A percentile compares a stretch with the other conserved stretches of the same genome.
Evolutionary conservation across 192 early-diverging fungal genomes (phyloP).

Genomic region (Linnemannia exigua): DNA sequence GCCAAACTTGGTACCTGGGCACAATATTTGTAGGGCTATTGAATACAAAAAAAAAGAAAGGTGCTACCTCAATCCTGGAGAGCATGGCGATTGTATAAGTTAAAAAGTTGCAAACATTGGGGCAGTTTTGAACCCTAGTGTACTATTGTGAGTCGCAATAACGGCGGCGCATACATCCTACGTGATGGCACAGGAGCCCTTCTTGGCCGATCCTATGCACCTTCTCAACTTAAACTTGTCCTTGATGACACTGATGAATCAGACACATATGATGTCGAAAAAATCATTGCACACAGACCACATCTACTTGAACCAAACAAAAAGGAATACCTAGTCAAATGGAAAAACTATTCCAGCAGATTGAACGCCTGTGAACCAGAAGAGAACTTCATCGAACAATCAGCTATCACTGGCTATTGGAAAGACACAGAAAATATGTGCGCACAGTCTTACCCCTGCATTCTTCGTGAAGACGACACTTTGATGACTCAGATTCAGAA

Average conservation of each 20-base stretch:
- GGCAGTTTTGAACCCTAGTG: no score
- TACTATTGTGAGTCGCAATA: background rate
- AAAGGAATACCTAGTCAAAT: background rate
- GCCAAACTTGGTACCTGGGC: no score
- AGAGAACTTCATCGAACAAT: slow-evolving; percentile 1
- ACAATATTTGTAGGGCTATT: no score
- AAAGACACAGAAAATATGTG: background rate
- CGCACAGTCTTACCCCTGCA: background rate
- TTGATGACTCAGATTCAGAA: no score
- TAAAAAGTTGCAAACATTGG: no score
- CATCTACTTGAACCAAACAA: background rate
- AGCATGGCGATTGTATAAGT: no score
- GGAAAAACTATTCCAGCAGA: background rate
- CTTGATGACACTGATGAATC: slow-evolving; percentile 10
- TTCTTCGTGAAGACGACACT: no score
- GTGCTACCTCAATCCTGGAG: no score
- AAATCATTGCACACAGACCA: slow-evolving; percentile 1
- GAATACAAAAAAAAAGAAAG: no score
- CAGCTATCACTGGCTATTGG: slow-evolving; percentile 20
- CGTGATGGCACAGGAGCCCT: slow-evolving; percentile 4
- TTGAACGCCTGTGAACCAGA: slow-evolving; percentile 15
- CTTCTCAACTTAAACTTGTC: slow-evolving; percentile 1
- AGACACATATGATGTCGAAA: slow-evolving; percentile 1
- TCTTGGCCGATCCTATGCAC: background rate
- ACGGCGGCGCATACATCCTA: background rate